Conservation (phyloP, 208 protist genomes). For the Angomonas deanei region DNA sequence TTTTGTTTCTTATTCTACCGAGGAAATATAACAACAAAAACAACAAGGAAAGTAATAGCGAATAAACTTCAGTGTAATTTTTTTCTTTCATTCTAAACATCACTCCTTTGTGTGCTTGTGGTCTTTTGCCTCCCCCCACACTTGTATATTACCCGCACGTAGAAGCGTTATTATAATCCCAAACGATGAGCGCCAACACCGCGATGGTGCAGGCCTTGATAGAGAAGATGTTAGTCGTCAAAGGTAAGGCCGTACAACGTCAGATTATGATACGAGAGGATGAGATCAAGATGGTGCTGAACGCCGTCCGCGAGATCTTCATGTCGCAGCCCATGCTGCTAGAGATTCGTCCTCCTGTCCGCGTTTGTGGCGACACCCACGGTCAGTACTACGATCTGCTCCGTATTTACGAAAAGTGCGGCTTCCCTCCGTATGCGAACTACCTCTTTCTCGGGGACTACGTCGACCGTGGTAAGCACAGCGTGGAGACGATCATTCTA, state of each 20-base stretch:
- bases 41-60: no score
- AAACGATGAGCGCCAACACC: slow-evolving; percentile 2
- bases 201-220: slow-evolving; percentile 54
- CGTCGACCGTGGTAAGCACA: no score
- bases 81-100: no score
- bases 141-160: neutral
- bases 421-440: no score
- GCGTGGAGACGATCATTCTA: no score
- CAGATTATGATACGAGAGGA: slow-evolving; percentile 79
- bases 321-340: slow-evolving; percentile 87
- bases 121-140: neutral
- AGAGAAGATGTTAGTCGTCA: slow-evolving; percentile 63
- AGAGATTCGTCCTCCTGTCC: slow-evolving; percentile 82
- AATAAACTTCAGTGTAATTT: no score
- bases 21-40: neutral
- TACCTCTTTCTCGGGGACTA: no score
- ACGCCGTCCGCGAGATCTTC: slow-evolving; percentile 51
- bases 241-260: slow-evolving; percentile 55
- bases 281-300: slow-evolving; percentile 69
- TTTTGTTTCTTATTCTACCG: neutral
- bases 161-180: no score
- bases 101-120: neutral
- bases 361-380: no score
- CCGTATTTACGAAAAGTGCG: no score
- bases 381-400: no score